phyloP scores from a whole-genome alignment of 805 yeast genomes.

The Lipomyces lipofer region DNA sequence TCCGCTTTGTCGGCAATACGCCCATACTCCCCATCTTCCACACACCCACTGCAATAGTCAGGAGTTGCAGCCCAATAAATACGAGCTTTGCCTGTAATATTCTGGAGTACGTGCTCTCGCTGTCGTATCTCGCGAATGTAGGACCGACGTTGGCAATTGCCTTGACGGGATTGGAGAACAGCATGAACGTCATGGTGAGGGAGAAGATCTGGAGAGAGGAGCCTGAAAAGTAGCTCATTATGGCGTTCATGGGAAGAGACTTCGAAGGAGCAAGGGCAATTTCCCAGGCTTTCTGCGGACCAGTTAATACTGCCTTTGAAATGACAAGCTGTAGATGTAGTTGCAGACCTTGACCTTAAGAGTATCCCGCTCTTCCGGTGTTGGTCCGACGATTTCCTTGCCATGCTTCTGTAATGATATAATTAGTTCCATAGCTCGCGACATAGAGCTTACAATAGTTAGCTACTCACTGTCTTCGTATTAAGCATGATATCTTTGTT shows the following conservation, averaged over 20 bases:
- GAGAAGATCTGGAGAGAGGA: slow-evolving; percentile 86
- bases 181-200: slow-evolving; percentile 82
- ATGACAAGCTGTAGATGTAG: too few relatives aligned
- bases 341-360: slow-evolving; percentile 29
- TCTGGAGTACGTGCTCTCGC: slow-evolving; percentile 36
- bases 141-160: slow-evolving; percentile 61
- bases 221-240: slow-evolving; percentile 93
- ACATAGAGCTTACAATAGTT: too few relatives aligned
- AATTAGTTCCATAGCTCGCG: not conserved
- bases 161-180: slow-evolving; percentile 73
- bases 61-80: slow-evolving; percentile 51
- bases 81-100: slow-evolving; percentile 48
- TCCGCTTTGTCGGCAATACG: slow-evolving; percentile 75
- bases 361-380: slow-evolving; percentile 25
- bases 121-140: slow-evolving; percentile 49
- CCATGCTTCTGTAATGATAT: slow-evolving; percentile 15
- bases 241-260: slow-evolving; percentile 80
- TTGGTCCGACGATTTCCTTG: slow-evolving; percentile 20
- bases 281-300: slow-evolving; percentile 73
- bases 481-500: slow-evolving; percentile 22
- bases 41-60: slow-evolving; percentile 69
- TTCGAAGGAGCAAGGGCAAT: slow-evolving; percentile 80
- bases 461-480: slow-evolving; percentile 20
- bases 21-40: slow-evolving; percentile 90
- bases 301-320: too few relatives aligned